Conservation (phyloP, 352 stramenopile genomes). For the Phytopythium vexans region DNA sequence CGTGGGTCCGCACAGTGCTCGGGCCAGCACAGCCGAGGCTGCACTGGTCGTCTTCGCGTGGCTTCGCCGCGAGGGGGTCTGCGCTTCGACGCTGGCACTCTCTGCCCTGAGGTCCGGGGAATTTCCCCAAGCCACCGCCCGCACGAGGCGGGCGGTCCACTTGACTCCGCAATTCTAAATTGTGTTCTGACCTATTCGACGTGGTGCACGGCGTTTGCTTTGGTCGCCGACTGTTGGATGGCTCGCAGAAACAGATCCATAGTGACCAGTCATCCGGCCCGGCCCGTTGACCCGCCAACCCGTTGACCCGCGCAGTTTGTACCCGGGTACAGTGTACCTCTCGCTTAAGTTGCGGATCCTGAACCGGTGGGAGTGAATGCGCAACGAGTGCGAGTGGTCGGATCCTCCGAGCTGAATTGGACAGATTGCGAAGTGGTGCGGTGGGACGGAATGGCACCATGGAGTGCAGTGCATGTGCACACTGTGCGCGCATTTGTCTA, state of each 20-base stretch:
- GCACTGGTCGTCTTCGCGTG: slow-evolving; percentile 42
- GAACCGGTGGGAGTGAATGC: too few species aligned
- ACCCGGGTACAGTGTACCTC: too few species aligned
- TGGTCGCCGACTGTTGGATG: slow-evolving; percentile 36
- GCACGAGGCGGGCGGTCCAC: slow-evolving; percentile 28
- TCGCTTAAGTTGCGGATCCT: too few species aligned
- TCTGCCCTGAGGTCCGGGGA: slow-evolving; percentile 88
- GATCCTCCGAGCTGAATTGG: too few species aligned
- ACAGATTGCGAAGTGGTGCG: too few species aligned
- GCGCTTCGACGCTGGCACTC: slow-evolving; percentile 79
- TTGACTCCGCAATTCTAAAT: slow-evolving; percentile 93
- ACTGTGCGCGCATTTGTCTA: too few species aligned
- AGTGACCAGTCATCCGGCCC: neutral
- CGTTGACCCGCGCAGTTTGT: too few species aligned
- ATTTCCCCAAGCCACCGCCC: slow-evolving; percentile 84
- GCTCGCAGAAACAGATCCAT: neutral
- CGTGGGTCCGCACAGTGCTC: slow-evolving; percentile 46
- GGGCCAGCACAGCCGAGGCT: slow-evolving; percentile 14
- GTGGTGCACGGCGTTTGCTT: slow-evolving; percentile 48
- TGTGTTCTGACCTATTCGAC: slow-evolving; percentile 65
- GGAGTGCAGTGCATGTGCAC: too few species aligned
- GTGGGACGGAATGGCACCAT: too few species aligned
- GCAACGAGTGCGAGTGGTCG: too few species aligned
- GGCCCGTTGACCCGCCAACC: neutral
- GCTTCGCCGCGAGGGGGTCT: slow-evolving; percentile 75